Evolutionary conservation across 345 rosid genomes (phyloP).

Genomic region (Hibiscus mutabilis): DNA sequence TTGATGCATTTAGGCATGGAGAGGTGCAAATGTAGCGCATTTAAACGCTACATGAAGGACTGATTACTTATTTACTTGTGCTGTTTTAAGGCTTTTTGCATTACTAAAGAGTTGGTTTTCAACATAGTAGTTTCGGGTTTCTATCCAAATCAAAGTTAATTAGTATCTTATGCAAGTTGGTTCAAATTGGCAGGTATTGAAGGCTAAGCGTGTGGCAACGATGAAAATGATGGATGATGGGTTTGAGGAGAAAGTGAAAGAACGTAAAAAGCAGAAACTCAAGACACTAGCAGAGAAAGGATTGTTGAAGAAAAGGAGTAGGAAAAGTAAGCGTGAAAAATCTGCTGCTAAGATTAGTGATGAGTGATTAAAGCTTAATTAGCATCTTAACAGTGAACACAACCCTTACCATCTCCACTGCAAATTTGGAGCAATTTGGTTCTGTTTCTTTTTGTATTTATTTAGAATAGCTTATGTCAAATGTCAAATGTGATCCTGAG

Average conservation of each 20-base stretch:
- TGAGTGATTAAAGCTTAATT: not conserved
- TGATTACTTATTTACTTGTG: not conserved
- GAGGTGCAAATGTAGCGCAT: not conserved
- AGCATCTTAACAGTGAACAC: not conserved
- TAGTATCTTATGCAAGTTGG: not conserved
- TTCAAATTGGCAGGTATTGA: constrained; percentile 47
- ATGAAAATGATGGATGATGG: constrained; percentile 93
- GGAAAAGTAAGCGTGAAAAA: constrained; percentile 22
- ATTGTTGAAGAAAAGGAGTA: constrained; percentile 35
- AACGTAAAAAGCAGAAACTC: constrained; percentile 59
- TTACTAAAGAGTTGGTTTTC: not conserved
- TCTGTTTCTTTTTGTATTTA: not conserved
- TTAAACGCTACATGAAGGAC: not conserved
- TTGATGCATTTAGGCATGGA: not conserved
- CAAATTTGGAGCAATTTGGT: not conserved
- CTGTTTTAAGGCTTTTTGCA: not conserved
- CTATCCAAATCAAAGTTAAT: not conserved
- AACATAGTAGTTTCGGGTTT: not conserved
- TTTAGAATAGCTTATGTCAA: not conserved
- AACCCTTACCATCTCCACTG: not conserved
- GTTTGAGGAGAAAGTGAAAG: constrained; percentile 69
- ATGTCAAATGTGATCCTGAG: not conserved
- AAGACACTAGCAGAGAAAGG: constrained; percentile 62
- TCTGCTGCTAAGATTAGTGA: constrained; percentile 18
- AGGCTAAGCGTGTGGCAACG: constrained; percentile 78